Evolutionary conservation across 108 stramenopile species (phyloP), one percentile per base, ranked within the genome.

Genomic region (Skeletonema potamos): DNA sequence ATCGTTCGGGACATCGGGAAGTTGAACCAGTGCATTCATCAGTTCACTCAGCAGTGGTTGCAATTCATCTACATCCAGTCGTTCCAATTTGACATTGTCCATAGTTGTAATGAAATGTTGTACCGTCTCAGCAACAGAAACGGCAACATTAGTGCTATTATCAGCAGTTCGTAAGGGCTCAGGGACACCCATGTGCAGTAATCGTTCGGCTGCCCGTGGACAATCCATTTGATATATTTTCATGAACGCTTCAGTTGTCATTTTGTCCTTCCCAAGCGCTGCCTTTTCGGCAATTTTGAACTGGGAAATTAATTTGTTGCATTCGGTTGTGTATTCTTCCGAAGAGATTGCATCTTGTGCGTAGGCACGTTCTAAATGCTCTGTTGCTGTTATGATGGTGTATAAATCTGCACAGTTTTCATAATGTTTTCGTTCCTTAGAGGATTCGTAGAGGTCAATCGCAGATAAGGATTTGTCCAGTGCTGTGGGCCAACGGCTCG

Each of bases 41-140:
- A 98, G 72, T 74, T 98, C 98, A 57, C 83, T 88, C 59, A 99
- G 61, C 37, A 96, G 70, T 2, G 98, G 98, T 78, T 98, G 97
- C 37, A 99, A 72, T 76, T 98, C 98, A 82, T 98, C 97, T 46
- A 98, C 98, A 6, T 96, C 96, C 37, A 95, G 86, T 67, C 92
- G 92, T 61, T 96, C 90, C 37, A 99, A 73, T 61, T 95, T 92
- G 51, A 99, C 86, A n/a, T 92, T 95, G 72, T 99, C 99, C 98
- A 99, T 99, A 37, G 93, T 82, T 6, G 97, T 99, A 77, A 99
- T 99, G 75, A 99, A 98, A 70, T 89, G 80, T 81, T 96, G 92
- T 54, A 92, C 94, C 36, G 96, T 89, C 67, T 96, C 93, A 0
- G 93, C 95, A 8, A 96, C 93, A 37, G 88, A 87, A 7, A 94